These are phyloP conservation scores for Adansonia digitata DNA, from an alignment of 345 rosid genomes.

Conservation along the genomic window DNA sequence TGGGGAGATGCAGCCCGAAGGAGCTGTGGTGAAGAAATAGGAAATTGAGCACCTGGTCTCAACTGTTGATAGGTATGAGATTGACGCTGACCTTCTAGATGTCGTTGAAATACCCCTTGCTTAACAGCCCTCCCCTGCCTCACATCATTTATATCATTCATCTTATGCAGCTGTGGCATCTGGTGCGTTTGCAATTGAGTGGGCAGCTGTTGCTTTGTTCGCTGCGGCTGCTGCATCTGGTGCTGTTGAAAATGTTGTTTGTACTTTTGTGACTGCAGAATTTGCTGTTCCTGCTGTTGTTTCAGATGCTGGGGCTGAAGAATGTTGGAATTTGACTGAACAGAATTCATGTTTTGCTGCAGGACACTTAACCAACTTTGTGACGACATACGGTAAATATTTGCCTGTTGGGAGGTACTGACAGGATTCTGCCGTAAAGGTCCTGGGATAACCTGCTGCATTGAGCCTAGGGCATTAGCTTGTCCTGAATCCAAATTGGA, in stretches of 20 bases:
- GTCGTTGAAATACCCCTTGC: conserved; percentile 67
- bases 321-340: conserved; percentile 63
- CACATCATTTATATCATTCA: conserved; percentile 67
- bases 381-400: conserved; percentile 43
- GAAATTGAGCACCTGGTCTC: conserved; percentile 60
- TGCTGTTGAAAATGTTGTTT: conserved; percentile 64
- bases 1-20: conserved; percentile 75
- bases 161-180: conserved; percentile 58
- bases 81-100: conserved; percentile 49
- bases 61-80: conserved; percentile 62
- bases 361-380: conserved; percentile 57
- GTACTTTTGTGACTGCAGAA: conserved; percentile 45
- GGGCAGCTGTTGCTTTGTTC: conserved; percentile 68
- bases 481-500: conserved; percentile 65
- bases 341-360: conserved; percentile 52
- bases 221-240: conserved; percentile 60
- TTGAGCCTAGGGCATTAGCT: conserved; percentile 52
- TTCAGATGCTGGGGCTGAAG: conserved; percentile 76
- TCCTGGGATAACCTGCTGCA: conserved; percentile 64
- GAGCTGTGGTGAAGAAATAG: conserved; percentile 74
- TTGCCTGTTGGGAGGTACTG: conserved; percentile 56
- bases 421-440: conserved; percentile 63
- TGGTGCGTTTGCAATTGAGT: conserved; percentile 58
- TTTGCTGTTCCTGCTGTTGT: conserved; percentile 61
- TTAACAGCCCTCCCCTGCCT: conserved; percentile 67